These are phyloP conservation scores for Hericium alpestre DNA, from an alignment of 768 basidiomycete genomes.

Conservation along the genomic window DNA sequence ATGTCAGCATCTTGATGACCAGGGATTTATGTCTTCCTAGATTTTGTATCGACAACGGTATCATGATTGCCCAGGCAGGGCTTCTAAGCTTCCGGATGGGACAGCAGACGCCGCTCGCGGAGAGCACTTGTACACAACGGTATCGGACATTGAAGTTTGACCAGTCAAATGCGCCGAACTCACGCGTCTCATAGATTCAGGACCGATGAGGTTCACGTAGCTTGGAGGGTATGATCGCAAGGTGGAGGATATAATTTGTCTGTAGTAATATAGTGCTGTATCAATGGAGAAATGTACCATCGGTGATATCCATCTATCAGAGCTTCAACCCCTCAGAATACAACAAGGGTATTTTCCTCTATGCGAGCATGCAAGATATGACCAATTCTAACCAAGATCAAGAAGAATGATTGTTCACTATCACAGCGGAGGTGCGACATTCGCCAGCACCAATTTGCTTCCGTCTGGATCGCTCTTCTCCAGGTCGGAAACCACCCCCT, in stretches of 20 bases:
- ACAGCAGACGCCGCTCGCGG: constrained; percentile 56
- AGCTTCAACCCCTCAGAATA: no score
- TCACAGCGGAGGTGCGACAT: constrained; percentile 25
- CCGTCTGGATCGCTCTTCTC: constrained; percentile 31
- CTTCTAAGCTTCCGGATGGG: constrained; percentile 90
- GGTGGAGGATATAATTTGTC: not conserved
- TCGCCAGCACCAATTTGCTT: constrained; percentile 40
- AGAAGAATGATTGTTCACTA: no score
- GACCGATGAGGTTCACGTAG: constrained; percentile 87
- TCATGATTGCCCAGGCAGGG: constrained; percentile 99
- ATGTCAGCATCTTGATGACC: not conserved
- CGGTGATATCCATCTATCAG: no score
- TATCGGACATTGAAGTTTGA: constrained; percentile 19
- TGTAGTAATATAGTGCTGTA: not conserved
- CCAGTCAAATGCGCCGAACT: not conserved
- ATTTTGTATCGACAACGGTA: constrained; percentile 98
- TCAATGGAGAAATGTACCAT: not conserved
- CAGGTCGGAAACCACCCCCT: constrained; percentile 31
- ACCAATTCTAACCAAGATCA: no score
- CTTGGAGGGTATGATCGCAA: constrained; percentile 60
- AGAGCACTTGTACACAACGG: constrained; percentile 92
- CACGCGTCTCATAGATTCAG: constrained; percentile 51
- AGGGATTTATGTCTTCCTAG: constrained; percentile 18
- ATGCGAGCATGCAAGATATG: no score
- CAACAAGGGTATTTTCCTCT: no score